phyloP scores from a whole-genome alignment of 768 basidiomycete genomes.

The Collybiopsis confluens region DNA sequence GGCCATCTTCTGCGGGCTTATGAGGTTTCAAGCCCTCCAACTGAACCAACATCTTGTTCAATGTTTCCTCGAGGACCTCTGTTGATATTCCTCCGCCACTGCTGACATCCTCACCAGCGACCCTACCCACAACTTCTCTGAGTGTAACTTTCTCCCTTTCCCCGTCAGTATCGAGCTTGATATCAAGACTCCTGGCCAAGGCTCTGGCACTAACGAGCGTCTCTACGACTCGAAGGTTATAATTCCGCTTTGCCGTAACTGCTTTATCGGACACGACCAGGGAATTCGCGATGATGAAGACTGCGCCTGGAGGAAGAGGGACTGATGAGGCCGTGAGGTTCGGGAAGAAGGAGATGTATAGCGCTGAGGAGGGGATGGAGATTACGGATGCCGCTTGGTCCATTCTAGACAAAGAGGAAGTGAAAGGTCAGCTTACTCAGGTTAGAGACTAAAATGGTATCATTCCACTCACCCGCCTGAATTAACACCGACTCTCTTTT shows the following conservation, averaged over 20 bases:
- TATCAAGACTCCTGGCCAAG: slow-evolving; percentile 55
- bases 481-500: slow-evolving; percentile 82
- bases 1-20: slow-evolving; percentile 27
- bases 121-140: slow-evolving; percentile 61
- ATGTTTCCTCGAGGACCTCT: slow-evolving; percentile 39
- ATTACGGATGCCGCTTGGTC: slow-evolving; percentile 90
- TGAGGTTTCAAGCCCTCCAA: slow-evolving; percentile 51
- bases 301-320: slow-evolving; percentile 50
- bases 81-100: slow-evolving; percentile 40
- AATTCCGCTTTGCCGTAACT: slow-evolving; percentile 67
- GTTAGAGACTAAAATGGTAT: neutral
- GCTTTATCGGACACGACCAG: slow-evolving; percentile 80
- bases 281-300: slow-evolving; percentile 80
- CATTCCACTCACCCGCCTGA: slow-evolving; percentile 63
- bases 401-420: too few species aligned
- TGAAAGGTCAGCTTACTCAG: slow-evolving; percentile 8
- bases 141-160: slow-evolving; percentile 62
- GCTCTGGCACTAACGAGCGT: slow-evolving; percentile 76
- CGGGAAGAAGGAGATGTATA: slow-evolving; percentile 83
- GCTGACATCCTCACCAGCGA: slow-evolving; percentile 40
- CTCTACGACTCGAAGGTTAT: slow-evolving; percentile 93
- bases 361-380: slow-evolving; percentile 61
- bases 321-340: slow-evolving; percentile 61
- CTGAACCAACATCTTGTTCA: slow-evolving; percentile 43
- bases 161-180: slow-evolving; percentile 34